These are phyloP conservation scores for Apiospora rasikravindrae DNA, from an alignment of 2,329 filamentous ascomycete genomes.

Conservation along the genomic window DNA sequence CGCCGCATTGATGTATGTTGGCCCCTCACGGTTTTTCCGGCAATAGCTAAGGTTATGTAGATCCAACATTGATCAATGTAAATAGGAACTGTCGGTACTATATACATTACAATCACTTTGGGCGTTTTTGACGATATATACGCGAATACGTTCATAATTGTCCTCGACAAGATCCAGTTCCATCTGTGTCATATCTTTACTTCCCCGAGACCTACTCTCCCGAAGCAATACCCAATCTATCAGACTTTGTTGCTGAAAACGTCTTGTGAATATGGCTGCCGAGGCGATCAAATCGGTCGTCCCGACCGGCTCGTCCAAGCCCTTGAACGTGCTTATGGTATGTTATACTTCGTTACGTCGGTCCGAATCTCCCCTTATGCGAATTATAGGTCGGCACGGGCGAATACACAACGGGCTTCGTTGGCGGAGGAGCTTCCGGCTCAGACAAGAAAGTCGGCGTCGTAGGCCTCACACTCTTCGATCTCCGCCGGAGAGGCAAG, in stretches of 20 bases:
- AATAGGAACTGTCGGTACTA: neutral
- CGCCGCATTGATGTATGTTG: neutral
- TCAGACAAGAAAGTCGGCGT: slow-evolving; percentile 98
- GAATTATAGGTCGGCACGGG: slow-evolving; percentile 76
- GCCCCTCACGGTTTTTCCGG: neutral
- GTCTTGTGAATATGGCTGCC: slow-evolving; percentile 27
- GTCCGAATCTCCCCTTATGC: neutral
- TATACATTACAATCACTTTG: neutral
- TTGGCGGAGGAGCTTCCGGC: slow-evolving; percentile 79
- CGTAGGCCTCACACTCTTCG: slow-evolving; percentile 87
- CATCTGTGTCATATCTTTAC: neutral
- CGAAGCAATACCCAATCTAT: neutral
- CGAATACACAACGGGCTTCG: slow-evolving; percentile 96
- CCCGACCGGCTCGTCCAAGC: slow-evolving; percentile 38
- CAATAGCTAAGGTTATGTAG: too few species aligned
- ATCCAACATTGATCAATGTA: neutral
- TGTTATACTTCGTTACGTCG: slow-evolving; percentile 29
- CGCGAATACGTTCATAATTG: neutral
- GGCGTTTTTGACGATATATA: neutral
- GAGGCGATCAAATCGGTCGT: slow-evolving; percentile 24
- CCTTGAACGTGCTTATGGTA: slow-evolving; percentile 73
- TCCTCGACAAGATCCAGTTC: neutral
- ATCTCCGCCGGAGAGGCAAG: slow-evolving; percentile 86
- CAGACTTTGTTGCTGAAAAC: neutral
- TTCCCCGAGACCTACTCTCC: neutral